Percentiles rank a stretch among this genome's conserved stretches.
Evolutionary conservation across 352 stramenopile species (phyloP).

Genomic region (Globisporangium lucens): DNA sequence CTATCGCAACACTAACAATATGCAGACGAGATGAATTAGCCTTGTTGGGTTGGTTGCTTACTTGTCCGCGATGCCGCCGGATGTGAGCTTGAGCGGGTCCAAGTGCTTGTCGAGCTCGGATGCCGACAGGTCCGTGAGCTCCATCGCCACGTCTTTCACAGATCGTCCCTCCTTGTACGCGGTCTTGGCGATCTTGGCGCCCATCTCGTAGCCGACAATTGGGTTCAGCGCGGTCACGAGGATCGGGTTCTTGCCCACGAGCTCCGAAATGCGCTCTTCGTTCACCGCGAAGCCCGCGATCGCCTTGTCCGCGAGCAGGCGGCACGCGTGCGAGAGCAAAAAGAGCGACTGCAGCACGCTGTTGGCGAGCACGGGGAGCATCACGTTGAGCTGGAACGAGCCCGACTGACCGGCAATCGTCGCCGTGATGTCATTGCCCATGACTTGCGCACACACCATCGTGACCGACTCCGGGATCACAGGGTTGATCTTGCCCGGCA

Average conservation of each 20-base stretch:
- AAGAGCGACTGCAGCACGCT: conserved; percentile 47
- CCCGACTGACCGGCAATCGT: conserved; percentile 48
- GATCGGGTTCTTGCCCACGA: conserved; percentile 55
- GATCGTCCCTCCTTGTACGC: conserved; percentile 51
- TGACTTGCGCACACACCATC: conserved; percentile 59
- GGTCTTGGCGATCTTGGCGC: conserved; percentile 56
- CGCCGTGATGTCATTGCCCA: conserved; percentile 53
- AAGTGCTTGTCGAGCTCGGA: conserved; percentile 54
- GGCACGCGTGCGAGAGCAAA: conserved; percentile 36
- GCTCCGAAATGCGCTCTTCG: conserved; percentile 36
- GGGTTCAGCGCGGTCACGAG: conserved; percentile 58
- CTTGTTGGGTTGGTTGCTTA: background rate
- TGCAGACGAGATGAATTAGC: background rate
- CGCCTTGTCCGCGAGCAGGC: conserved; percentile 41
- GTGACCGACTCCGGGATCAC: conserved; percentile 49
- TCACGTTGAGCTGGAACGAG: conserved; percentile 60
- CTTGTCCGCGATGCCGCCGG: conserved; percentile 40
- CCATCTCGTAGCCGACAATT: conserved; percentile 55
- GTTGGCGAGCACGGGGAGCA: conserved; percentile 52
- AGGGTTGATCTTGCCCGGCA: conserved; percentile 98
- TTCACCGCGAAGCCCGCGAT: conserved; percentile 45
- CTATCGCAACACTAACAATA: background rate
- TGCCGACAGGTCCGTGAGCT: conserved; percentile 38
- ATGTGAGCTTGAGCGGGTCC: conserved; percentile 44
- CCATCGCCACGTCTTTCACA: conserved; percentile 47